Conservation (phyloP, 495 filamentous ascomycete species). For the Glarea lozoyensis region DNA sequence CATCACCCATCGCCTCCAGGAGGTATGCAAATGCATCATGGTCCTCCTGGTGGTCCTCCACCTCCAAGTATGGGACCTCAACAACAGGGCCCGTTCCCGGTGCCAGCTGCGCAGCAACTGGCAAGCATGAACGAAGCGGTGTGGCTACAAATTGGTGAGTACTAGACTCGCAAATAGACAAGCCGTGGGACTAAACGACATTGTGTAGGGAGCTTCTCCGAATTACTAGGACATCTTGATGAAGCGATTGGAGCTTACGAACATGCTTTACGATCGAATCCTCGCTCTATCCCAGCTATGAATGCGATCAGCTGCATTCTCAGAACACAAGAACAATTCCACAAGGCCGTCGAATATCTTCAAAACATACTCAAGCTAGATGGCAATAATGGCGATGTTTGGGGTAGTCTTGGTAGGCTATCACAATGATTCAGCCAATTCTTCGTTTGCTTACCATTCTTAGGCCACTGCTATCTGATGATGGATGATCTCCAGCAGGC, state of each 20-base stretch:
- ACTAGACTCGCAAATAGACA: too few species aligned
- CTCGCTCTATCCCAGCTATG: slow-evolving; percentile 87
- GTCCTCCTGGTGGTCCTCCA: slow-evolving; percentile 35
- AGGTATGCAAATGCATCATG: slow-evolving; percentile 51
- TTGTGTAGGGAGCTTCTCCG: slow-evolving; percentile 76
- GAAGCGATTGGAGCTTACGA: slow-evolving; percentile 85
- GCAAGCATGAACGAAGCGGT: slow-evolving; percentile 64
- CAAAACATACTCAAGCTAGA: slow-evolving; percentile 89
- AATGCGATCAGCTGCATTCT: slow-evolving; percentile 88
- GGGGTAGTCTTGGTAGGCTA: slow-evolving; percentile 79
- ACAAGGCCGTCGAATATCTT: slow-evolving; percentile 88
- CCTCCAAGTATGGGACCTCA: slow-evolving; percentile 30
- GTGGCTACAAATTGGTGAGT: slow-evolving; percentile 90
- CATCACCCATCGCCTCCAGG: slow-evolving; percentile 48
- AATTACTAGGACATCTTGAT: slow-evolving; percentile 81
- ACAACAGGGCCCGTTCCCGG: slow-evolving; percentile 18
- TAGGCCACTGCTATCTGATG: slow-evolving; percentile 95
- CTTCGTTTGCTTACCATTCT: slow-evolving; percentile 9
- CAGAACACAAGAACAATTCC: slow-evolving; percentile 84
- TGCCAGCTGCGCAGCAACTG: slow-evolving; percentile 33
- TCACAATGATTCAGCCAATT: not conserved
- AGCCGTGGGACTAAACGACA: too few species aligned
- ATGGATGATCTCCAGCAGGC: slow-evolving; percentile 98
- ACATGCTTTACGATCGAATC: slow-evolving; percentile 76
- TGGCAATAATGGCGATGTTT: slow-evolving; percentile 81